Percentiles rank a stretch among this genome's conserved stretches.
These are phyloP conservation scores for Cenococcum geophilum DNA, from an alignment of 495 filamentous ascomycete genomes.

Conservation along the genomic window DNA sequence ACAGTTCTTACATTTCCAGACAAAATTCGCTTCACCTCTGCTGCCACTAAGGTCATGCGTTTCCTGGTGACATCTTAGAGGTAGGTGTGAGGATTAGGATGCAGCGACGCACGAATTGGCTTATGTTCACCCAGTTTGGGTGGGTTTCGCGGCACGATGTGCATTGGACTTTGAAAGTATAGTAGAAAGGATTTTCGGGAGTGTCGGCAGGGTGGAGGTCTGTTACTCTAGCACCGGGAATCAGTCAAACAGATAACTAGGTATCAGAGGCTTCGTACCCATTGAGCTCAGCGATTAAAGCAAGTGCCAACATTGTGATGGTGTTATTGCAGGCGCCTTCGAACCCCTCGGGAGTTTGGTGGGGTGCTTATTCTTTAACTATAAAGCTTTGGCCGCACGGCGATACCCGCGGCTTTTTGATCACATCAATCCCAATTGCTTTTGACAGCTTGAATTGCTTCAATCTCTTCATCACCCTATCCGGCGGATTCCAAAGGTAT, in stretches of 20 bases:
- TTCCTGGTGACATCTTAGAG: conserved; percentile 50
- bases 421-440: no score
- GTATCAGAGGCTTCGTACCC: conserved; percentile 50
- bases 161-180: conserved; percentile 95
- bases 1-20: conserved; percentile 92
- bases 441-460: no score
- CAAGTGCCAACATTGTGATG: conserved; percentile 63
- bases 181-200: conserved; percentile 75
- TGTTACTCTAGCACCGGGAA: conserved; percentile 61
- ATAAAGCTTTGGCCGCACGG: no score
- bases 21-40: conserved; percentile 93
- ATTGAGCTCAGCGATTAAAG: conserved; percentile 69
- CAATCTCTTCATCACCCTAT: no score
- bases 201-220: conserved; percentile 80
- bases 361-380: no score
- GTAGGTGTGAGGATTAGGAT: not conserved
- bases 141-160: conserved; percentile 89
- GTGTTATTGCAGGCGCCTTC: not conserved
- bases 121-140: conserved; percentile 79
- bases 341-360: not conserved
- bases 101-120: conserved; percentile 66
- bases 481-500: no score
- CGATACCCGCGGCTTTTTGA: no score
- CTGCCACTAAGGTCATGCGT: conserved; percentile 80
- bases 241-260: conserved; percentile 22